Evolutionary conservation across 192 early-diverging fungal genomes (phyloP).

Genomic region (Diversispora epigaea): DNA sequence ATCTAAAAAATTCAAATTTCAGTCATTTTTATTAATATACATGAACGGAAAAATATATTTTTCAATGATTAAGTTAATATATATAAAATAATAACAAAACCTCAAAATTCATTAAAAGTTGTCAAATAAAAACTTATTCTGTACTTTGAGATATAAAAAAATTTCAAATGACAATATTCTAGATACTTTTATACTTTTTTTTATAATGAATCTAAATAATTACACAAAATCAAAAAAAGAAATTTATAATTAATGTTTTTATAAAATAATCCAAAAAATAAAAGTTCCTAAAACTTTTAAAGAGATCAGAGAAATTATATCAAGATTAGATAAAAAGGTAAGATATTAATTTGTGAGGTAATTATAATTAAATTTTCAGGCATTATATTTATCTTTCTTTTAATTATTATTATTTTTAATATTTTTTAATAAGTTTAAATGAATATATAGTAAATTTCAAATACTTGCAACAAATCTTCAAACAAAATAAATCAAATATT

Average conservation of each 20-base stretch:
- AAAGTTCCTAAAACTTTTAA: constrained; percentile 2
- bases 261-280: constrained; percentile 9
- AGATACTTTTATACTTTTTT: constrained; percentile 1
- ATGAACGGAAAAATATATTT: no score
- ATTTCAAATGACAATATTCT: background rate
- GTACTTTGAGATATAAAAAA: background rate
- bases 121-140: constrained; percentile 15
- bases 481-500: constrained; percentile 44
- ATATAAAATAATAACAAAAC: no score
- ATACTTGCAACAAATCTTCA: constrained; percentile 53
- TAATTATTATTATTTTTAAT: background rate
- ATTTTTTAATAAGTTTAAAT: background rate
- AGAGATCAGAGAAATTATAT: constrained; percentile 6
- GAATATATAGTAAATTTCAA: constrained; percentile 51
- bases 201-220: background rate
- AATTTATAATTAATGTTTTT: background rate
- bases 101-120: no score
- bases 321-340: background rate
- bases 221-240: background rate
- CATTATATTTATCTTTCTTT: constrained; percentile 6
- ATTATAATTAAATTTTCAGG: background rate
- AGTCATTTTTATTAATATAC: no score
- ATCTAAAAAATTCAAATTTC: no score
- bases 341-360: constrained; percentile 69
- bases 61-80: no score